A percentile compares a stretch with the other conserved stretches of the same genome.
Conservation (phyloP, 108 stramenopile genomes). For the Cylindrotheca fusiformis region DNA sequence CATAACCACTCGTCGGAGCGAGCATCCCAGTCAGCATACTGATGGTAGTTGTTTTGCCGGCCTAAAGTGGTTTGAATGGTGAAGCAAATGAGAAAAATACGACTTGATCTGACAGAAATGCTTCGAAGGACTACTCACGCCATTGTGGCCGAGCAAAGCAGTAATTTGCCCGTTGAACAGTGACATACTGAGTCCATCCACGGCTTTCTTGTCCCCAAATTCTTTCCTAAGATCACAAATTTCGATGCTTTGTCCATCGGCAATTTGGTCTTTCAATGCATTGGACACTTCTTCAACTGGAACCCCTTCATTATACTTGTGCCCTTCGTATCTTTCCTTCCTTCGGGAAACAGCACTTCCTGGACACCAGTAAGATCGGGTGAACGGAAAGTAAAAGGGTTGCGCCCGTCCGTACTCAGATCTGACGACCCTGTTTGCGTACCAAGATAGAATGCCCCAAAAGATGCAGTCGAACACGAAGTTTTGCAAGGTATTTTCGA, state of each 20-base stretch:
- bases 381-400: slow-evolving; percentile 82
- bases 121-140: slow-evolving; percentile 42
- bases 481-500: slow-evolving; percentile 49
- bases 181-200: slow-evolving; percentile 80
- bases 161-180: slow-evolving; percentile 93
- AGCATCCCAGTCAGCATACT: slow-evolving; percentile 93
- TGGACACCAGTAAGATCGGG: slow-evolving; percentile 71
- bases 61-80: not conserved
- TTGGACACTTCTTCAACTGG: slow-evolving; percentile 61
- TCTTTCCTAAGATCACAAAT: slow-evolving; percentile 62
- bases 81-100: not conserved
- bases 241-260: slow-evolving; percentile 52
- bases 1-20: slow-evolving; percentile 83
- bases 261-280: slow-evolving; percentile 41
- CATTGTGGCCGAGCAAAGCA: slow-evolving; percentile 93
- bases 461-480: slow-evolving; percentile 72
- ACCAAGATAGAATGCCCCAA: slow-evolving; percentile 84
- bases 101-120: not conserved
- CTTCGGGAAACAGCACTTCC: slow-evolving; percentile 8
- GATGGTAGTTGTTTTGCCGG: slow-evolving; percentile 63
- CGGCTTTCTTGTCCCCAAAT: slow-evolving; percentile 92
- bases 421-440: slow-evolving; percentile 79
- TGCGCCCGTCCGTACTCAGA: slow-evolving; percentile 82
- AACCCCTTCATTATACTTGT: slow-evolving; percentile 22
- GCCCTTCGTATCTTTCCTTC: slow-evolving; percentile 9